Conservation (phyloP, 2,329 filamentous ascomycete genomes). For the Gaeumannomyces sp. region DNA sequence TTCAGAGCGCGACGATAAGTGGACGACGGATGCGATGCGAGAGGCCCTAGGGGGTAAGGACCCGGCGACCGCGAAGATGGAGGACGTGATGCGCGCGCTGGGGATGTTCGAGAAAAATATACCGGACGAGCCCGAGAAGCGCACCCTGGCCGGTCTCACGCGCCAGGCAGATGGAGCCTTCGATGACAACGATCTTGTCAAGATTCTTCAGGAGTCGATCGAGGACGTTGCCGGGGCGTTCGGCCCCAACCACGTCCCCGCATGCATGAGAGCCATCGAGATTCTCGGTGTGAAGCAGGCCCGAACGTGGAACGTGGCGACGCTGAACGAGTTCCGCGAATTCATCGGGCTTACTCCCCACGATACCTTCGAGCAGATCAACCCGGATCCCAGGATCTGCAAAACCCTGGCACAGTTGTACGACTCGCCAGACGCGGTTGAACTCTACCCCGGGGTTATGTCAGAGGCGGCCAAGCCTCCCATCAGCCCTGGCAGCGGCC, state of each 20-base stretch:
- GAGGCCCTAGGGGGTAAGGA: constrained; percentile 31
- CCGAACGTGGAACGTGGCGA: constrained; percentile 43
- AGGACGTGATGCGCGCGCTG: constrained; percentile 41
- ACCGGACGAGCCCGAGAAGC: constrained; percentile 44
- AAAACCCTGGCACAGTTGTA: constrained; percentile 39
- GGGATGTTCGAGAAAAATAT: constrained; percentile 39
- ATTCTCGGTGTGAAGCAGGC: constrained; percentile 41
- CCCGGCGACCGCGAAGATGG: constrained; percentile 36
- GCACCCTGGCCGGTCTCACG: constrained; percentile 43
- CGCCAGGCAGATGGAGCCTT: constrained; percentile 32
- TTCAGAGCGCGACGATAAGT: constrained; percentile 36
- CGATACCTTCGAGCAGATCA: constrained; percentile 45
- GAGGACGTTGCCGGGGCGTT: constrained; percentile 45
- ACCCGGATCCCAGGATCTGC: constrained; percentile 40
- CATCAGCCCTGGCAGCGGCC: constrained; percentile 38
- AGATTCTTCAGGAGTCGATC: constrained; percentile 44
- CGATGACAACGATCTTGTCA: constrained; percentile 45
- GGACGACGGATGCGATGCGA: constrained; percentile 32
- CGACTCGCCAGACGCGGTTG: constrained; percentile 44
- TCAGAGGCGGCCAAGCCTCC: constrained; percentile 49
- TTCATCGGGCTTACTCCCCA: constrained; percentile 45
- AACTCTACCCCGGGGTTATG: constrained; percentile 53
- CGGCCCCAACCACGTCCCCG: constrained; percentile 42
- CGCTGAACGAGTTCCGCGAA: constrained; percentile 44
- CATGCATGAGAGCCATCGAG: constrained; percentile 39